Base-by-base conservation (phyloP, 352 stramenopile genomes). In the Globisporangium canariense region DNA sequence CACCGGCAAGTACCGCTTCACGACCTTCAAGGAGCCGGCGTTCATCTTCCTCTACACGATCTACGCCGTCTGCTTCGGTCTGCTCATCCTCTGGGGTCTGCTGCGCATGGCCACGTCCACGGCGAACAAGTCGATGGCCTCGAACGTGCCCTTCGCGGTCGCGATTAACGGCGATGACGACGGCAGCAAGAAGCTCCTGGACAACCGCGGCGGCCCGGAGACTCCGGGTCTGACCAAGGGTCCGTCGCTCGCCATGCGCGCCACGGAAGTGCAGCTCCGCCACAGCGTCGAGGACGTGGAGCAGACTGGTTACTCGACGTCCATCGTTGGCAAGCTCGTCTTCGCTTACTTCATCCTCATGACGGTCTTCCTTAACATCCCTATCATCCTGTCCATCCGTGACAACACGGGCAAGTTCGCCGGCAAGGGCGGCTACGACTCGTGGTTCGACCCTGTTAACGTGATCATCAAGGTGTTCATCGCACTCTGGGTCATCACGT, bases 401-500 rank as follows among this genome's bases (percentile, higher is more conserved):
- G 81, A 90, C 65, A 85, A 86, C 65, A 79, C 82, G 62, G 75
- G 76, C 55, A 76, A 84, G 51, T 75, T 83, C 22, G 65, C 69
- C 5, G 71, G 76, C 57, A 67, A 64, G 22, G 64, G 50, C 43
- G 64, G 64, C 20, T 86, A 79, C 73, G 66, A 66, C 18, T 68
- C 71, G 13, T 78, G 84, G 70, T 89, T 91, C 60, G 71, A 86
- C 62, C 68, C 73, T 28, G 68, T 68, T 1, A 77, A 77, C 4
- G 76, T 75, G 2, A 63, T 89, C 30, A 84, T 90, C 50, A 76
- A 83, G 62, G 79, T 84, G 13, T 88, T 85, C 55, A 86, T 91
- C 55, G 68, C 73, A 50, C 65, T 78, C 2, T 91, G 82, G 82
- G 65, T 87, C 16, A 72, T 89, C 56, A 62, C 68, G 18, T 68